Base-by-base conservation (phyloP, 73 alveolate genomes). In the Paramecium sexaurelia region DNA sequence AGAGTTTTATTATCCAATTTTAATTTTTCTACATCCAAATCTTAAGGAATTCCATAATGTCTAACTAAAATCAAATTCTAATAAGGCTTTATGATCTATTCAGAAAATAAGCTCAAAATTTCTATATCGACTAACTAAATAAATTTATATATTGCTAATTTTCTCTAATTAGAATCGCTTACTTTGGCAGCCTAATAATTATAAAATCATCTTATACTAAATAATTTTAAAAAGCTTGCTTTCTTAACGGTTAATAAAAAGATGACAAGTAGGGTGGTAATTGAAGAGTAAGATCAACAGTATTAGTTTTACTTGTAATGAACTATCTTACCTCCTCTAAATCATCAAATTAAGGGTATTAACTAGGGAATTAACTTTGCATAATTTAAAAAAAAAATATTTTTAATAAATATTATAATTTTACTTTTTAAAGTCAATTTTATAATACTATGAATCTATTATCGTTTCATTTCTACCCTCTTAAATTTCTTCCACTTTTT, bases 11-110 rank as follows among this genome's bases (percentile, higher is more conserved):
- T 73, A 37, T 73, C 67, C 19, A 20, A 32, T 73, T 73, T 35
- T n/a, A 73, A 37, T 13, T 32, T 37, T 35, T 32, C 66, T 1
- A 73, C 87, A 33, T 73, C 87, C 36, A 73, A 73, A 73, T 73
- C 67, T 29, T 41, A 20, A 15, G 87, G 87, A n/a, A 73, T 73
- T 15, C 87, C 55, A 37, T 73, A 73, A 73, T 73, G 87, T 37
- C 45, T 33, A 20, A 37, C 33, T 17, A 73, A 35, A 10, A 73
- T 73, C 35, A 73, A 73, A 27, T 73, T 41, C 15, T 73, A 73
- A 73, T 73, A 73, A 33, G 87, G 87, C 7, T 73, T 73, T 11
- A 24, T 32, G 22, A 73, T 20, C 15, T 73, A 26, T 22, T 29
- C 45, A n/a, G 22, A 32, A 73, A 32, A 73, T 20, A 73, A 20